Percentiles rank a stretch among this genome's conserved stretches.
phyloP scores from a whole-genome alignment of 768 basidiomycete genomes.

The Mycena venus region DNA sequence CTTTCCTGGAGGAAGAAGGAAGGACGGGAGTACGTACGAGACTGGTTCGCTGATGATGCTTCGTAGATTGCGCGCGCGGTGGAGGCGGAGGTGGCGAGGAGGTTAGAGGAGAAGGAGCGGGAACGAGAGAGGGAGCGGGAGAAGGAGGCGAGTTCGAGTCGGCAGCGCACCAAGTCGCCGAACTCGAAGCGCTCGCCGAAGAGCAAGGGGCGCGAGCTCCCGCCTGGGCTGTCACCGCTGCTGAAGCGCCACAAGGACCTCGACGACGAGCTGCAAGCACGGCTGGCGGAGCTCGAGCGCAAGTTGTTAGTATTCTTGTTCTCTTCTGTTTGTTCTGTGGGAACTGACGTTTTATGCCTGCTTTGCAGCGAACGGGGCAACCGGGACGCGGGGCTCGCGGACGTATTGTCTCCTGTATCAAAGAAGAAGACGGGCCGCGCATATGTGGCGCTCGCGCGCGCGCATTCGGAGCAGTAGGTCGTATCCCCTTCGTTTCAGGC shows the following conservation, averaged over 20 bases:
- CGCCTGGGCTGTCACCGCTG: conserved; percentile 71
- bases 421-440: conserved; percentile 88
- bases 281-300: conserved; percentile 78
- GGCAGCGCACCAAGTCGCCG: conserved; percentile 50
- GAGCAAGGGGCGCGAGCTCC: conserved; percentile 23
- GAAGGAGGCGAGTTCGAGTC: conserved; percentile 38
- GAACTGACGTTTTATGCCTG: not conserved
- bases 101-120: conserved; percentile 66
- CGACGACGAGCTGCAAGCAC: conserved; percentile 74
- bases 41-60: not conserved
- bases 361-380: conserved; percentile 67
- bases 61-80: conserved; percentile 79
- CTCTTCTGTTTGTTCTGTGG: not conserved
- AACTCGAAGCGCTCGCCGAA: conserved; percentile 54
- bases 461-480: conserved; percentile 85
- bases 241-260: conserved; percentile 76
- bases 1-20: conserved; percentile 2
- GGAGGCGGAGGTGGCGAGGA: conserved; percentile 78
- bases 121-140: conserved; percentile 19
- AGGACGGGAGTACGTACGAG: no score
- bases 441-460: conserved; percentile 86
- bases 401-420: conserved; percentile 77
- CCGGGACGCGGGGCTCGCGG: conserved; percentile 71
- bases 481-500: not conserved
- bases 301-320: conserved; percentile 69